Evolutionary conservation across 306 rosid genomes (phyloP).

Genomic region (Quercus agrifolia): DNA sequence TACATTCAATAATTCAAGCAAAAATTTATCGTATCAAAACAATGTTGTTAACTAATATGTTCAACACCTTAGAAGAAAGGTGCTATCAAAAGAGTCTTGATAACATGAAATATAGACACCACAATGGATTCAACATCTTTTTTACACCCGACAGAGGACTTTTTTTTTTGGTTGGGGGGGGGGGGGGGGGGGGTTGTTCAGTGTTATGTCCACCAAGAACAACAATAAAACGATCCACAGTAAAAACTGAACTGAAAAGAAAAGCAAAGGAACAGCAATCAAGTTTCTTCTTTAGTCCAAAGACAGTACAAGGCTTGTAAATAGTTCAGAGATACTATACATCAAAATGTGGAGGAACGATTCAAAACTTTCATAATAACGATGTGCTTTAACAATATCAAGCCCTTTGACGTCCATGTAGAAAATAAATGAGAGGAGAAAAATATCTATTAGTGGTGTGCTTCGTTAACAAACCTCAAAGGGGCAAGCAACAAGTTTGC

Average conservation of each 20-base stretch:
- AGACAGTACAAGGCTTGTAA: not conserved
- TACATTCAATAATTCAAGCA: not conserved
- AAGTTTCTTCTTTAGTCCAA: not conserved
- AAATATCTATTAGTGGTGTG: not conserved
- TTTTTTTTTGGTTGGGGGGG: no score
- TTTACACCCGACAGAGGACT: no score
- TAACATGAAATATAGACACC: not conserved
- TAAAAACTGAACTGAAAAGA: not conserved
- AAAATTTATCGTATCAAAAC: not conserved
- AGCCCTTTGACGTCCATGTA: not conserved
- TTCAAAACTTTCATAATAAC: not conserved
- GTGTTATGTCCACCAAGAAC: not conserved
- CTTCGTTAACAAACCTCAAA: conserved; percentile 45
- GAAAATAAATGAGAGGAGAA: not conserved
- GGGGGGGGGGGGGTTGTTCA: not conserved
- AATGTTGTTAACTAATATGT: not conserved
- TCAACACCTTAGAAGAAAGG: not conserved
- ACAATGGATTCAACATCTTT: not conserved
- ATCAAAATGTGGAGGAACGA: not conserved
- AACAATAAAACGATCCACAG: not conserved
- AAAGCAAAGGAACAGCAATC: not conserved
- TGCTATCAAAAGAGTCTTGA: not conserved
- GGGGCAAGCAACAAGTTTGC: conserved; percentile 59
- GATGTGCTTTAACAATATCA: conserved; percentile 2
- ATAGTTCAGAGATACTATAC: not conserved